These are phyloP conservation scores for Larix kaempferi DNA, from an alignment of 75 land plant genomes.

Conservation along the genomic window DNA sequence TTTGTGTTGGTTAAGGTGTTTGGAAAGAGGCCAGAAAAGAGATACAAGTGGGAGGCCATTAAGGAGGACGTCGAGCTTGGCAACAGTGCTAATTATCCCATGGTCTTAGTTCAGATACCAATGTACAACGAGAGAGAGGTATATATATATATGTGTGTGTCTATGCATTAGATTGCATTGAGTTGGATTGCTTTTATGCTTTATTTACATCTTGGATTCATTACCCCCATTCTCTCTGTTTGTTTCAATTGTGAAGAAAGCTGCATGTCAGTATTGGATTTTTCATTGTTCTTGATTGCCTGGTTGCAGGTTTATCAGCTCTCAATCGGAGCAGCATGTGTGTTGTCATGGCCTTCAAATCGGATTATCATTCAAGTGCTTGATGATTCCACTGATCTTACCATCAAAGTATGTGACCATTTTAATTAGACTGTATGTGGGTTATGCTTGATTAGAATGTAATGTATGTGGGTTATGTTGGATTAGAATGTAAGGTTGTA, in stretches of 20 bases:
- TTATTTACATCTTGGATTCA: too few species aligned
- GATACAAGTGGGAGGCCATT: constrained; percentile 69
- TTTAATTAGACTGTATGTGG: neutral
- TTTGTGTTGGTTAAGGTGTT: constrained; percentile 53
- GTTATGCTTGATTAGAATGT: neutral
- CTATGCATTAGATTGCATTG: too few species aligned
- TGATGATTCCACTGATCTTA: constrained; percentile 76
- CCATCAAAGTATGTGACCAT: constrained; percentile 19
- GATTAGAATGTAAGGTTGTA: neutral
- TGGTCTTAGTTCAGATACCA: constrained; percentile 79
- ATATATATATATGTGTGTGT: too few species aligned
- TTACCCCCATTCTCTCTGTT: neutral
- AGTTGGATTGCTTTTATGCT: too few species aligned
- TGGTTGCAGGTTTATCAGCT: constrained; percentile 67
- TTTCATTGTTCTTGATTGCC: neutral
- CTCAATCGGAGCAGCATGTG: constrained; percentile 85
- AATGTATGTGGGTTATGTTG: neutral
- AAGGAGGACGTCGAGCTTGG: constrained; percentile 72
- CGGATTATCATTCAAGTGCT: constrained; percentile 74
- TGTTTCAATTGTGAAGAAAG: neutral
- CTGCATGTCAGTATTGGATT: too few species aligned
- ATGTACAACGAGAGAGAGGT: constrained; percentile 81
- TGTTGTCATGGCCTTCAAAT: constrained; percentile 77
- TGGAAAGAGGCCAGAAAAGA: constrained; percentile 51
- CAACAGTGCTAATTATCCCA: constrained; percentile 60